Conservation (phyloP, 2,329 filamentous ascomycete species). For the Fonsecaea pedrosoi region DNA sequence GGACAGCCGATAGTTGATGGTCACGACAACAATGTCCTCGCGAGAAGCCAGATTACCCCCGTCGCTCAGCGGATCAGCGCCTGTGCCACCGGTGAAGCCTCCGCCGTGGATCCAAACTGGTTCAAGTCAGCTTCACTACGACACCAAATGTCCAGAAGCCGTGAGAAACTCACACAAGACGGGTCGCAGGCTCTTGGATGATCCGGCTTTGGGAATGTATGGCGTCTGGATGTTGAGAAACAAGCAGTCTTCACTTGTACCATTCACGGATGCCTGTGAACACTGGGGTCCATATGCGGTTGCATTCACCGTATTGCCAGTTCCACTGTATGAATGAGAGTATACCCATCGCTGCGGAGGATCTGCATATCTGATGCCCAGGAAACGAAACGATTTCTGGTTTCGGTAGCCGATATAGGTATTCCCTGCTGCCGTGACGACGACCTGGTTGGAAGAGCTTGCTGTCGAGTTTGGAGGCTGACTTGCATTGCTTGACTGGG, state of each 20-base stretch:
- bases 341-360: slow-evolving; percentile 54
- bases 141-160: background rate
- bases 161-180: slow-evolving; percentile 47
- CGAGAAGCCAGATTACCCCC: slow-evolving; percentile 64
- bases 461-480: slow-evolving; percentile 45
- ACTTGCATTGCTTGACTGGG: slow-evolving; percentile 53
- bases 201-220: slow-evolving; percentile 50
- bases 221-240: slow-evolving; percentile 59
- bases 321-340: slow-evolving; percentile 54
- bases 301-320: slow-evolving; percentile 54
- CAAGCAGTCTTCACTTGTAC: slow-evolving; percentile 56
- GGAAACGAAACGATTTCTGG: slow-evolving; percentile 59
- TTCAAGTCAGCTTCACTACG: background rate
- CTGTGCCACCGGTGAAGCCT: slow-evolving; percentile 60
- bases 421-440: slow-evolving; percentile 52
- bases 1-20: slow-evolving; percentile 66
- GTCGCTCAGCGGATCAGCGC: slow-evolving; percentile 50
- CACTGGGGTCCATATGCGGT: slow-evolving; percentile 57
- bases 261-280: slow-evolving; percentile 45
- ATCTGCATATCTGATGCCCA: slow-evolving; percentile 56
- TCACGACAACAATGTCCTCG: slow-evolving; percentile 65
- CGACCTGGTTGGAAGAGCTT: slow-evolving; percentile 49
- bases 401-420: slow-evolving; percentile 60
- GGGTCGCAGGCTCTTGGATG: slow-evolving; percentile 51
- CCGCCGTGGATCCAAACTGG: slow-evolving; percentile 62